Base-by-base conservation (phyloP, 1,284 basidiomycete genomes). In the Cryptococcus neoformans region DNA sequence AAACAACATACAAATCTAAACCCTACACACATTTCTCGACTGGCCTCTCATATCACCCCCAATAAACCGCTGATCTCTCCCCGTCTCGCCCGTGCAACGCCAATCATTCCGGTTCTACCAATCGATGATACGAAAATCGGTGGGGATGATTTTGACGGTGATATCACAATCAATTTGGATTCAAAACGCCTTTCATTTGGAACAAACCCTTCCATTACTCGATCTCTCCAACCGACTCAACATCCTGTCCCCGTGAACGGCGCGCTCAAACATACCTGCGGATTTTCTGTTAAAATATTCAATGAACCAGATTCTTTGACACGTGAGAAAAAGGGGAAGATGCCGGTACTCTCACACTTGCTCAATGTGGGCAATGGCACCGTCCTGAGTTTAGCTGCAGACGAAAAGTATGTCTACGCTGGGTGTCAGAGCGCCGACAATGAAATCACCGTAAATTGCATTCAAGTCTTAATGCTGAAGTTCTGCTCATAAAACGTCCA, bases 371-470 rank as follows among this genome's bases (percentile, higher is more conserved):
- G 73, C 16, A 61, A 63, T 14, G 74, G 73, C 0, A 61, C 72
- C 17, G 85, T 92, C 1, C 80, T 93, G 41, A 86, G 88, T 70
- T 78, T 94, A 6, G 87, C 86, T 17, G 85, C 88, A 1, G 86
- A 88, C 68, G 82, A 83, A 4, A 73, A 80, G 5, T 83, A 88
- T 68, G 88, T 95, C 53, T 95, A 88, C 69, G 89, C 87, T 45
- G 92, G 92, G 1, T 89, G 86, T 64, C 92, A 94, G 71, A 85
- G 83, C 54, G 81, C 84, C 56, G 84, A 88, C 66, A 91, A 85
- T 56, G 86, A 85, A 52, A 89, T 90, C 65, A 71, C 81, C 75
- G 65, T 75, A 49, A 59, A 64, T 59, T 10, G 21, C 49, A 57
- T 16, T 48, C 54, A 12, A 38, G 51, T 44, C 5, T 9, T 9